Base-by-base conservation (phyloP, 805 yeast genomes). In the Candida parachauliodes region DNA sequence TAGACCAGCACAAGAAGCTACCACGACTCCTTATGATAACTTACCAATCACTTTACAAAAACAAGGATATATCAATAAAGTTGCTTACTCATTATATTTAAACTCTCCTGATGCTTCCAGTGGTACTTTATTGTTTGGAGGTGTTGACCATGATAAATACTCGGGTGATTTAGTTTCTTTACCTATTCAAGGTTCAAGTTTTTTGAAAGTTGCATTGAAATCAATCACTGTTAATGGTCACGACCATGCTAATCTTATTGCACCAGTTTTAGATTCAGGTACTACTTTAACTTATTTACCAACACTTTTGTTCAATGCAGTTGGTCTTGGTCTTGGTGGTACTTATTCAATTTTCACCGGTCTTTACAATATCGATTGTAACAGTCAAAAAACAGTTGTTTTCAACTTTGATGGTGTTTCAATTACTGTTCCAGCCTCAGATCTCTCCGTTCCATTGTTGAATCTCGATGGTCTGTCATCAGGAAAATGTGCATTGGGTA, bases 341-440 rank as follows among this genome's bases (percentile, higher is more conserved):
- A 19, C 41, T 12, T 41, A 34, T 22, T 57, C 68, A 12, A 27
- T 51, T 3, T 34, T 48, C 2, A 48, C 59, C 4, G 76, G 74
- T 36, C 12, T 18, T 15, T 80, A 76, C 47, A 31, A 62, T 8
- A 45, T 70, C 43, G 50, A 49, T 3, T 79, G 85, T 50, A 36
- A 41, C 14, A 8, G 15, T 4, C 18, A 26, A 8, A 39, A 37
- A n/a, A 17, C 15, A 12, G 18, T 39, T 8, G 26, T 36, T 26
- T 39, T 34, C 30, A 62, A 71, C 46, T 76, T 81, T 58, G 74
- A 75, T 39, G 39, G 37, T 24, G 41, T 35, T 23, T 27, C 34
- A 14, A 39, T 46, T 28, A 30, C 29, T n/a, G 49, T 46, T 28
- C 49, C 49, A 18, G 32, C 27, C 20, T 34, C 36, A 28, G 50